phyloP scores from a whole-genome alignment of 805 yeast species.

The Hermanozyma aechmeae region DNA sequence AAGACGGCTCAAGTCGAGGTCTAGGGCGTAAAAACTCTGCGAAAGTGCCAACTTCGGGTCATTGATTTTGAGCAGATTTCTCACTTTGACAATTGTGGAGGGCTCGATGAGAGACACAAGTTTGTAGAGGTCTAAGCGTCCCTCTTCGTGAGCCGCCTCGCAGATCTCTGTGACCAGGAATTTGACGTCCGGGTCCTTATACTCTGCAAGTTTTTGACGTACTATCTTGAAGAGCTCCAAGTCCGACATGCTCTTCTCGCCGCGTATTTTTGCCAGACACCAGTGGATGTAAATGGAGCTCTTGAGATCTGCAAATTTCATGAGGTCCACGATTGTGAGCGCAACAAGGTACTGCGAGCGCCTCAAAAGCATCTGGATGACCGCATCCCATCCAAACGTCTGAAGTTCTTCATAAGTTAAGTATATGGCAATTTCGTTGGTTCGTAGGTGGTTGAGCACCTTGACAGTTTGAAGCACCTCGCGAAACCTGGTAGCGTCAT shows the following conservation, averaged over 20 bases:
- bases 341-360: constrained; percentile 57
- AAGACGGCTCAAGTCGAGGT: constrained; percentile 50
- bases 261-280: constrained; percentile 66
- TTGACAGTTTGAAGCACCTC: constrained; percentile 52
- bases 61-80: constrained; percentile 56
- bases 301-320: constrained; percentile 30
- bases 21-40: constrained; percentile 54
- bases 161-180: constrained; percentile 51
- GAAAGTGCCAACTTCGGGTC: constrained; percentile 61
- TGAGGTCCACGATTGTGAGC: constrained; percentile 46
- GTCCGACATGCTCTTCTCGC: constrained; percentile 48
- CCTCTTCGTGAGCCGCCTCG: constrained; percentile 68
- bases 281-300: constrained; percentile 56
- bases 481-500: constrained; percentile 50
- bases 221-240: constrained; percentile 44
- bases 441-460: constrained; percentile 61
- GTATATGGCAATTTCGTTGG: constrained; percentile 56
- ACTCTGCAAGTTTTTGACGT: constrained; percentile 25
- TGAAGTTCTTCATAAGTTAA: constrained; percentile 50
- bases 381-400: constrained; percentile 40
- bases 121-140: constrained; percentile 61
- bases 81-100: constrained; percentile 46
- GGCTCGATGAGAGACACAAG: constrained; percentile 64
- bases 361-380: constrained; percentile 48
- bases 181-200: constrained; percentile 6